Base-by-base conservation (phyloP, 495 filamentous ascomycete genomes). In the Amniculicola lignicola region DNA sequence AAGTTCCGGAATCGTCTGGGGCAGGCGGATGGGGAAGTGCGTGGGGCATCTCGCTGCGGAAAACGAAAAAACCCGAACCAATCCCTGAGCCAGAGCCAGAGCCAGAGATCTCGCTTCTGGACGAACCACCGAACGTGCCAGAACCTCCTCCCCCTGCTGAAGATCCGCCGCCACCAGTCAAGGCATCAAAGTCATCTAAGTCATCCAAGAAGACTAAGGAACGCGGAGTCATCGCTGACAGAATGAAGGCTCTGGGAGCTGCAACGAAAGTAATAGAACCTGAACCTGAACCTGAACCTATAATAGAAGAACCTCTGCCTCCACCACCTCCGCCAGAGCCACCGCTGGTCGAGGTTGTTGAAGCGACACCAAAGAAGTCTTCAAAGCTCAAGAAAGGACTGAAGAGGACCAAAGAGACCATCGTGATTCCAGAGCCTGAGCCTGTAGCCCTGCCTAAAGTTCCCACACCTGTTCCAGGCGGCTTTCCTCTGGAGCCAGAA, bases 221-320 rank as follows among this genome's bases (percentile, higher is more conserved):
- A 21, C 18, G 38, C 40, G 52, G 52, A 14, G 77, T 76, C 7
- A 69, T 79, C 16, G 70, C 72, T 16, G 76, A 79, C 43, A 71
- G 71, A 45, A 72, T 79, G 61, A 76, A 74, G 59, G 69, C 68
- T 21, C 66, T 81, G 31, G 74, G 79, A 18, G 31, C 25, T 15
- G 44, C 40, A 22, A 22, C 48, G 16, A 46, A 58, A 43, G 25
- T 39, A 7, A 41, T 43, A 21, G 45, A 37, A 33, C 57, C 57
- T 0, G 51, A 55, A 39, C 36, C 37, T 2, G 57, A 63, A 29
- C 51, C 54, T 22, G 64, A 63, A 36, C 61, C 61, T 48, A 33
- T 35, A 7, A 43, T 38, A 23, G 63, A 59, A 49, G 48, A 51
- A 31, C 57, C 60, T 36, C 51, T 51, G 25, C 64, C 57, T 35